These are phyloP conservation scores for Exophiala dermatitidis DNA, from an alignment of 2,329 filamentous ascomycete genomes.

Conservation along the genomic window DNA sequence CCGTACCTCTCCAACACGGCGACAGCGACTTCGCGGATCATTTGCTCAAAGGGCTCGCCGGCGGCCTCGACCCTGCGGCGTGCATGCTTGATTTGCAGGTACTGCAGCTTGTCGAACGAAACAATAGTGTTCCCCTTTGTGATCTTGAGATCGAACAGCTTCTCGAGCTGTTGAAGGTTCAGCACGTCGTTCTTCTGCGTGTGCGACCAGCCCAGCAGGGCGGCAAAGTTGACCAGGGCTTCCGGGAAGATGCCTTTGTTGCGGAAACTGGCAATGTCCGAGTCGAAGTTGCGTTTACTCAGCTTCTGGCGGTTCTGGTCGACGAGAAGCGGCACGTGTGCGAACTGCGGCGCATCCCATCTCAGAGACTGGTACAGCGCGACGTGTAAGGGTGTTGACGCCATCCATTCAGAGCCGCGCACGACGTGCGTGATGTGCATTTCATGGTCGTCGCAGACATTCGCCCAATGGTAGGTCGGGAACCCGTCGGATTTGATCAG, in stretches of 20 bases:
- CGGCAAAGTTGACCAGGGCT: constrained; percentile 70
- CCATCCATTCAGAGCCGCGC: constrained; percentile 90
- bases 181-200: constrained; percentile 61
- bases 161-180: constrained; percentile 61
- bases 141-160: constrained; percentile 75
- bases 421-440: constrained; percentile 97
- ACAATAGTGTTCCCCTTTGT: constrained; percentile 86
- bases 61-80: constrained; percentile 41
- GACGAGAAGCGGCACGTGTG: constrained; percentile 70
- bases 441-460: constrained; percentile 89
- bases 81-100: constrained; percentile 68
- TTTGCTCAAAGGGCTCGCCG: constrained; percentile 37
- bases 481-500: constrained; percentile 85
- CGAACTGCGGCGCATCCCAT: constrained; percentile 67
- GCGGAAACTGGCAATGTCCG: constrained; percentile 53
- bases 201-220: constrained; percentile 78
- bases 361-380: constrained; percentile 69
- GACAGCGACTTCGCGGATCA: constrained; percentile 31
- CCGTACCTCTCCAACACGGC: constrained; percentile 22
- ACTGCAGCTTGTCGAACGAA: constrained; percentile 69
- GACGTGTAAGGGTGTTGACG: constrained; percentile 76
- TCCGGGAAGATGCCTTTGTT: constrained; percentile 56
- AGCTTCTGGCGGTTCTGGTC: constrained; percentile 65
- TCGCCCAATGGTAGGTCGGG: constrained; percentile 94
- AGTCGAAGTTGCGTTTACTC: constrained; percentile 74